Conservation (phyloP, 805 yeast genomes). For the Starmerella vitae region DNA sequence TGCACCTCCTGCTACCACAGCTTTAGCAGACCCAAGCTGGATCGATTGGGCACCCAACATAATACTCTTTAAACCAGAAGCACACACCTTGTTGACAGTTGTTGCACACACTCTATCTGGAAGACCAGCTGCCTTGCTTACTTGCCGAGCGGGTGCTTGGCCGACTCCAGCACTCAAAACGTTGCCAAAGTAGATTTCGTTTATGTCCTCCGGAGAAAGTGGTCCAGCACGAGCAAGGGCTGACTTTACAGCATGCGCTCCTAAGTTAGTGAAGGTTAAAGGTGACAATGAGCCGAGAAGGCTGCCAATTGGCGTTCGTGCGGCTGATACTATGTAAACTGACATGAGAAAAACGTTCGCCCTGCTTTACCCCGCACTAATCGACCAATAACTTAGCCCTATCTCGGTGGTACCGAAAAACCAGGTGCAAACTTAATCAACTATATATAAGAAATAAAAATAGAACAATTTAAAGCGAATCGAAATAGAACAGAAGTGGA, state of each 20-base stretch:
- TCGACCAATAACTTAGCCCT: too few species aligned
- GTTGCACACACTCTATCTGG: conserved; percentile 71
- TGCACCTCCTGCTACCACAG: conserved; percentile 93
- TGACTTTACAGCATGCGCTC: conserved; percentile 73
- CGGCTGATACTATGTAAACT: conserved; percentile 75
- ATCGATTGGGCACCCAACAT: conserved; percentile 85
- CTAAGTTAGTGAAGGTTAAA: conserved; percentile 62
- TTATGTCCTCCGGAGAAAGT: conserved; percentile 53
- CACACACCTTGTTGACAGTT: conserved; percentile 93
- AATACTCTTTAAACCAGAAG: conserved; percentile 86
- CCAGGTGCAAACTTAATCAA: too few species aligned
- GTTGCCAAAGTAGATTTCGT: conserved; percentile 85
- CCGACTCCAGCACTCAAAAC: conserved; percentile 89
- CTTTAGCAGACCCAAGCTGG: conserved; percentile 74
- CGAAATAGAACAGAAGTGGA: too few species aligned
- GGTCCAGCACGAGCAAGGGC: conserved; percentile 65
- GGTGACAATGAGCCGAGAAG: conserved; percentile 73
- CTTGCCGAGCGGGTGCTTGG: conserved; percentile 97
- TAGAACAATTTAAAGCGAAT: too few species aligned
- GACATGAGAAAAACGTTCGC: background rate
- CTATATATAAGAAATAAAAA: too few species aligned
- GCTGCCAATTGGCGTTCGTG: conserved; percentile 91
- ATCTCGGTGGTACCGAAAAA: too few species aligned
- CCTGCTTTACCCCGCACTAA: background rate
- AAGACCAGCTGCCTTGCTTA: conserved; percentile 82